A percentile compares a stretch with the other conserved stretches of the same genome.
These are phyloP conservation scores for Candolleomyces efflorescens DNA, from an alignment of 768 basidiomycete species.

Conservation along the genomic window DNA sequence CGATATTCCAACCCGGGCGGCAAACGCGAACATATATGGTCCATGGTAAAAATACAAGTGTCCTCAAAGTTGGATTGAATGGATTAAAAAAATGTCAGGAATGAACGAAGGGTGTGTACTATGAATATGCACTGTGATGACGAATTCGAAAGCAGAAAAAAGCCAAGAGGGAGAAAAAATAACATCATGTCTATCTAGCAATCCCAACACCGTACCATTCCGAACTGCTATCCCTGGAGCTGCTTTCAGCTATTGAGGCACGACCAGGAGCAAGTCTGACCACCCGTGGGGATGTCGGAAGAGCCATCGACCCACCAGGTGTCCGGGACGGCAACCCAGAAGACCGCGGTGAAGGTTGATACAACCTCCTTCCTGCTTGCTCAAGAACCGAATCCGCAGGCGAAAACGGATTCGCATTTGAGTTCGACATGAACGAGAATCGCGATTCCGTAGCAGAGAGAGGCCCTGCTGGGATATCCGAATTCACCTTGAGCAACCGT, in stretches of 20 bases:
- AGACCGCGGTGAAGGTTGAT: neutral
- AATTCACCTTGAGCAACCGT: slow-evolving; percentile 6
- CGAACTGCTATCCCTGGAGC: slow-evolving; percentile 11
- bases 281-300: slow-evolving; percentile 21
- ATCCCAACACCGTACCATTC: slow-evolving; percentile 23
- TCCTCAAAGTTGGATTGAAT: too few relatives aligned
- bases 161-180: neutral
- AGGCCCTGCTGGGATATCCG: slow-evolving; percentile 6
- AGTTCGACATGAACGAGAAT: neutral
- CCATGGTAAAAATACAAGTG: neutral
- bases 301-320: slow-evolving; percentile 12
- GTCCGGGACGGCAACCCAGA: neutral
- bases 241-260: slow-evolving; percentile 11
- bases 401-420: neutral
- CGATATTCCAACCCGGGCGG: too few relatives aligned
- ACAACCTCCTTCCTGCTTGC: neutral
- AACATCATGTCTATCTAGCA: slow-evolving; percentile 14
- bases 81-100: neutral
- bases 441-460: neutral
- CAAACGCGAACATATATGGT: neutral
- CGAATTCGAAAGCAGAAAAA: neutral
- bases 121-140: neutral
- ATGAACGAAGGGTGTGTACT: neutral
- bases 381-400: neutral
- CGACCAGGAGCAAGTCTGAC: slow-evolving; percentile 8